These are phyloP conservation scores for Penicillium coffeae DNA, from an alignment of 495 filamentous ascomycete genomes.

Conservation along the genomic window DNA sequence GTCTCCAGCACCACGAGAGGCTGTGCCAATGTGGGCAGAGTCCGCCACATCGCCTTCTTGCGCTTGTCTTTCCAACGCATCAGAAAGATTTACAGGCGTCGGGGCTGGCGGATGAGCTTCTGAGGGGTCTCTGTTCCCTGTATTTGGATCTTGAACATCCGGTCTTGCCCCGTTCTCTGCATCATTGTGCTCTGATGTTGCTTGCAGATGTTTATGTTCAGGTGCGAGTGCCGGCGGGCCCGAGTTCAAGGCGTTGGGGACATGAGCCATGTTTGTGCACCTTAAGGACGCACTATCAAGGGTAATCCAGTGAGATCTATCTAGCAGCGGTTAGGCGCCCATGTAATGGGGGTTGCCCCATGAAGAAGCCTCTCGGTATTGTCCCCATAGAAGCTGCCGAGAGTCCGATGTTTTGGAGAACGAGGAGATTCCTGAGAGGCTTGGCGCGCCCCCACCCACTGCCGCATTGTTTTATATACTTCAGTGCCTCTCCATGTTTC, in stretches of 20 bases:
- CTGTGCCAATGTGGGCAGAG: constrained; percentile 10
- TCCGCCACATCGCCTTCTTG: constrained; percentile 7
- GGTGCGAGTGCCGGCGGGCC: constrained; percentile 17
- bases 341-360: too few species aligned
- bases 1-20: constrained; percentile 7
- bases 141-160: constrained; percentile 5
- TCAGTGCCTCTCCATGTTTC: too few species aligned
- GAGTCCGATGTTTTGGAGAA: too few species aligned
- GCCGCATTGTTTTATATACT: too few species aligned
- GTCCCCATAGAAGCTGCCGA: too few species aligned
- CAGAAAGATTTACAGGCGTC: constrained; percentile 20
- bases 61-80: constrained; percentile 24
- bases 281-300: too few species aligned
- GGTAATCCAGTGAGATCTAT: too few species aligned
- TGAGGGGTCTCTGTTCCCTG: constrained; percentile 8
- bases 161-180: constrained; percentile 10
- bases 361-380: too few species aligned
- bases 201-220: constrained; percentile 8
- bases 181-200: constrained; percentile 7
- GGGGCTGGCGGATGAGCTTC: constrained; percentile 5
- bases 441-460: constrained; percentile 1
- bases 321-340: too few species aligned
- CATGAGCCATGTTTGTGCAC: constrained; percentile 31
- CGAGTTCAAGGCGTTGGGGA: constrained; percentile 20
- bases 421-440: too few species aligned